Conservation (phyloP, 1,284 basidiomycete species). For the Marasmius oreades region DNA sequence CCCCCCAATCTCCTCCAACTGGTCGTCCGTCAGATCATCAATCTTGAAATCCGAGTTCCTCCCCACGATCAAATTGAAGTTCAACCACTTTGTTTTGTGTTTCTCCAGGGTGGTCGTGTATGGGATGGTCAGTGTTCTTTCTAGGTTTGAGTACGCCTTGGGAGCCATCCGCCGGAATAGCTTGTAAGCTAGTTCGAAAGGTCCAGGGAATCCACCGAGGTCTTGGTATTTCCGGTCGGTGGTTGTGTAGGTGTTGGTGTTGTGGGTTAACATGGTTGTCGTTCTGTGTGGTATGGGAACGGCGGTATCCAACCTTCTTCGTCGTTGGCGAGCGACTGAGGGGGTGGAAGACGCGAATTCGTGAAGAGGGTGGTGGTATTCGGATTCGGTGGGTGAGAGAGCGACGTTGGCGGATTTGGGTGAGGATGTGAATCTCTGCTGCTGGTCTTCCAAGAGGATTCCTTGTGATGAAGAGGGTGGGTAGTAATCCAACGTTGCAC, state of each 20-base stretch:
- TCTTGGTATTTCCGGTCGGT: conserved; percentile 28
- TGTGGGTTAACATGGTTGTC: conserved; percentile 8
- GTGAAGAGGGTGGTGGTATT: background rate
- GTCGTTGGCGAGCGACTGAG: background rate
- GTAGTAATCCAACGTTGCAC: background rate
- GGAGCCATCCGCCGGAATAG: conserved; percentile 34
- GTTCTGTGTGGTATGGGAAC: conserved; percentile 11
- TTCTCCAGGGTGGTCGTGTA: conserved; percentile 27
- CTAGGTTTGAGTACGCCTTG: conserved; percentile 29
- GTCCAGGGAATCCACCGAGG: conserved; percentile 46
- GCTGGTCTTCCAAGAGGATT: conserved; percentile 24
- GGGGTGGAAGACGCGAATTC: conserved; percentile 10
- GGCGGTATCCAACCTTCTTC: conserved; percentile 4
- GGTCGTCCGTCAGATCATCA: conserved; percentile 62
- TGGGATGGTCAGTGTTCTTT: conserved; percentile 36
- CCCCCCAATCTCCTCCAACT: conserved; percentile 79
- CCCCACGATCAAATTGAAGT: conserved; percentile 48
- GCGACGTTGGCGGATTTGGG: conserved; percentile 30
- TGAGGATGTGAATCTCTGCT: conserved; percentile 35
- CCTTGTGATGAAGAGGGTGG: conserved; percentile 8
- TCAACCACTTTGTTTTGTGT: conserved; percentile 31
- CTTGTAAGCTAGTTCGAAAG: conserved; percentile 29
- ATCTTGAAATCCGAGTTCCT: conserved; percentile 74
- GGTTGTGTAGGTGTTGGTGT: background rate
- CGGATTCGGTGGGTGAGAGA: conserved; percentile 17